These are phyloP conservation scores for Phylloporus arenicola DNA, from an alignment of 768 basidiomycete genomes.

Conservation along the genomic window DNA sequence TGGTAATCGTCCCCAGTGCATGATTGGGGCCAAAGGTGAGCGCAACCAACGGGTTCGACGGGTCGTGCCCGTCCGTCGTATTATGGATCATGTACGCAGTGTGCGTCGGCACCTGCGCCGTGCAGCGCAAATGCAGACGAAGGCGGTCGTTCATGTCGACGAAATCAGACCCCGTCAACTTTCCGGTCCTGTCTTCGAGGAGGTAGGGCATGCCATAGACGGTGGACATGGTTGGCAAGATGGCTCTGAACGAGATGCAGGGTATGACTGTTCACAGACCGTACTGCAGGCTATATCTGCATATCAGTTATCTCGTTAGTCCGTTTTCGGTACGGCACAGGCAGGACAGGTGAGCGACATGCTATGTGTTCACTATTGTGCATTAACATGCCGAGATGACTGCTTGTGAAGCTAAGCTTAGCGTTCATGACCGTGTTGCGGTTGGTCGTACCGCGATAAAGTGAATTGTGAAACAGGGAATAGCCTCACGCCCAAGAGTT, in stretches of 20 bases:
- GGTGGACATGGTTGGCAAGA: conserved; percentile 25
- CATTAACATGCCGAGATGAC: conserved; percentile 21
- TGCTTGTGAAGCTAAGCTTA: conserved; percentile 12
- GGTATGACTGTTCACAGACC: not conserved
- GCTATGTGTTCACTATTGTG: conserved; percentile 8
- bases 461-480: conserved; percentile 18
- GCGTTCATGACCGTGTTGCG: conserved; percentile 14
- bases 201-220: conserved; percentile 55
- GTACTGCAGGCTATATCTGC: conserved; percentile 22
- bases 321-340: conserved; percentile 22
- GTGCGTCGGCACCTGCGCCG: conserved; percentile 36
- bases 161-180: conserved; percentile 50
- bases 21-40: conserved; percentile 49
- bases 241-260: conserved; percentile 1
- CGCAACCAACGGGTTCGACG: conserved; percentile 38
- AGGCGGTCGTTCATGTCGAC: conserved; percentile 61
- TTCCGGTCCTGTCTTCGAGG: conserved; percentile 59
- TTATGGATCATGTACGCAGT: conserved; percentile 53
- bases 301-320: conserved; percentile 4
- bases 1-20: conserved; percentile 48
- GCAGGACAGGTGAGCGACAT: conserved; percentile 13
- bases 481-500: conserved; percentile 13
- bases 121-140: conserved; percentile 45
- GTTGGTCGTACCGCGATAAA: conserved; percentile 10
- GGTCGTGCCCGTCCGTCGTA: conserved; percentile 19